Percentiles rank a stretch among this genome's conserved stretches.
phyloP scores from a whole-genome alignment of 306 rosid genomes.

The Vigna hirtella region DNA sequence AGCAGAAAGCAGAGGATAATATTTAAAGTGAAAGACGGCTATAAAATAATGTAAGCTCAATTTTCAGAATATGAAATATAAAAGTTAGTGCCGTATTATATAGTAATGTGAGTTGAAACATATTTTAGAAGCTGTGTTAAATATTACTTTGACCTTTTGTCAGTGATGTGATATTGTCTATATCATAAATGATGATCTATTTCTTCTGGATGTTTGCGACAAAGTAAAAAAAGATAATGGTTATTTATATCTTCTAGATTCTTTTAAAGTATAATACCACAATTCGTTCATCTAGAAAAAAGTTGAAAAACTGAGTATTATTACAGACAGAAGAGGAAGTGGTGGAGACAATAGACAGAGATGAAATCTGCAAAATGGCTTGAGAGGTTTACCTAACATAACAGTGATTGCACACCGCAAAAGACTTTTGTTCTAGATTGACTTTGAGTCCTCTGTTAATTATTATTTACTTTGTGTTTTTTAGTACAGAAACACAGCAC shows the following conservation, averaged over 20 bases:
- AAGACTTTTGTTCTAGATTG: constrained; percentile 19
- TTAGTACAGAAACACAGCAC: too few species aligned
- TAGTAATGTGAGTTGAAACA: constrained; percentile 42
- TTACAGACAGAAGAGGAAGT: neutral
- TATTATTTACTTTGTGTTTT: too few species aligned
- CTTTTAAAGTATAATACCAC: neutral
- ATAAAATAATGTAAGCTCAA: constrained; percentile 32
- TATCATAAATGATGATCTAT: neutral
- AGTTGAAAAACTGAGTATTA: neutral
- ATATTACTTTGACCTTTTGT: constrained; percentile 25
- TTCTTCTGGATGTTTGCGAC: neutral
- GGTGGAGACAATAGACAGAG: neutral
- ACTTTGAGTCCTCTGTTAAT: neutral
- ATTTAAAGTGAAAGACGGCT: constrained; percentile 25
- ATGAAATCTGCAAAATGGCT: neutral
- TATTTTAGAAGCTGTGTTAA: constrained; percentile 31
- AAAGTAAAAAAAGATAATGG: neutral
- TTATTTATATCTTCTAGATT: neutral
- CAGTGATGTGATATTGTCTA: constrained; percentile 31
- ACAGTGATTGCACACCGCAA: constrained; percentile 35
- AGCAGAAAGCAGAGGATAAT: constrained; percentile 2
- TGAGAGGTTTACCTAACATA: constrained; percentile 26
- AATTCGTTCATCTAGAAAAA: constrained; percentile 31
- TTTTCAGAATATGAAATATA: neutral
- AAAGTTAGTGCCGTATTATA: constrained; percentile 3